These are phyloP conservation scores for Colletotrichum falcatum DNA, from an alignment of 2,329 filamentous ascomycete genomes.

Conservation along the genomic window DNA sequence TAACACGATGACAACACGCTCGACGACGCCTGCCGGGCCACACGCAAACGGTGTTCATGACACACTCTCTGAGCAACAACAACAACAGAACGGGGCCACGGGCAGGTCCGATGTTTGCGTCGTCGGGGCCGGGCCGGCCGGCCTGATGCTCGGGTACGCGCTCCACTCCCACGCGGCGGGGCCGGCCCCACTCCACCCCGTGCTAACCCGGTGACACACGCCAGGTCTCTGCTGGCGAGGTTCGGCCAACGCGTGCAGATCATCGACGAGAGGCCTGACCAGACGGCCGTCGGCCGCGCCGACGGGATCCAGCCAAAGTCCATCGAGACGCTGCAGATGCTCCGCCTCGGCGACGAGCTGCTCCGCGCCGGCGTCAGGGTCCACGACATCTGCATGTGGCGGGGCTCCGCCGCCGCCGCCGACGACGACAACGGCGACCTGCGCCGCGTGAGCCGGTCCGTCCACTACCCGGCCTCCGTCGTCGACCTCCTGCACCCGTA, in stretches of 20 bases:
- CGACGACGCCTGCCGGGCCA: background rate
- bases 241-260: constrained; percentile 30
- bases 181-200: background rate
- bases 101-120: constrained; percentile 29
- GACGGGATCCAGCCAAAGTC: constrained; percentile 33
- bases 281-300: constrained; percentile 24
- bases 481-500: constrained; percentile 51
- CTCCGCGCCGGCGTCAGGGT: constrained; percentile 48
- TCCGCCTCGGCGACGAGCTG: constrained; percentile 23
- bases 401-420: no score
- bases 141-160: constrained; percentile 35
- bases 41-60: constrained; percentile 1
- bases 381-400: constrained; percentile 37
- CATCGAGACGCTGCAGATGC: constrained; percentile 33
- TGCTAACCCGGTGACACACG: background rate
- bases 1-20: constrained; percentile 21
- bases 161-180: constrained; percentile 1
- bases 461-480: constrained; percentile 41
- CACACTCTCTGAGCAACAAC: background rate
- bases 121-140: constrained; percentile 32
- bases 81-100: background rate
- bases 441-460: constrained; percentile 46
- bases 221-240: constrained; percentile 28
- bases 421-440: constrained; percentile 35
- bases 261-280: constrained; percentile 22